Evolutionary conservation across 2,329 filamentous ascomycete genomes (phyloP).

Genomic region (Penicillium sp.): DNA sequence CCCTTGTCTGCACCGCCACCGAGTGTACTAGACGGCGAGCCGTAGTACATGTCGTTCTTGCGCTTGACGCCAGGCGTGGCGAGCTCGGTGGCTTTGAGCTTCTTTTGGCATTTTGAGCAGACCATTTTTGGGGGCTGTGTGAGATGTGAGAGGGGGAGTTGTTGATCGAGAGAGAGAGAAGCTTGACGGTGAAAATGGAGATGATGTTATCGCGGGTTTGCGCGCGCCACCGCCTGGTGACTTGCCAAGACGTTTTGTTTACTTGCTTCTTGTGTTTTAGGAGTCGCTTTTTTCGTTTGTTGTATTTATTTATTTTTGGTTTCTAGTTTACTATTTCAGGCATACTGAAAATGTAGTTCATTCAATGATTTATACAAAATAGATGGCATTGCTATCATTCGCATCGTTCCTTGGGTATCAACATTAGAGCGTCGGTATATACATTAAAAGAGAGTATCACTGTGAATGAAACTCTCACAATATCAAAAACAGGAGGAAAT

Average conservation of each 20-base stretch:
- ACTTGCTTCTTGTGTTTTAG: neutral
- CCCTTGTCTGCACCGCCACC: constrained; percentile 34
- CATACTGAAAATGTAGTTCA: neutral
- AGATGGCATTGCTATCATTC: neutral
- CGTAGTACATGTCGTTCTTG: constrained; percentile 66
- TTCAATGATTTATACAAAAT: neutral
- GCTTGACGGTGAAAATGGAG: constrained; percentile 6
- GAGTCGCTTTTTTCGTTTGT: neutral
- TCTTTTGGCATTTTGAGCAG: constrained; percentile 64
- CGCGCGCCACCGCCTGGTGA: constrained; percentile 21
- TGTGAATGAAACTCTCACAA: neutral
- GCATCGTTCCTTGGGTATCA: constrained; percentile 1
- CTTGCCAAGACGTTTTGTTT: constrained; percentile 14
- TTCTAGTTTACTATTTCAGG: neutral
- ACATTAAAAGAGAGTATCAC: neutral
- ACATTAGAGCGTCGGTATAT: neutral
- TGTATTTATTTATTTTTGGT: neutral
- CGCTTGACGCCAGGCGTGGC: constrained; percentile 66
- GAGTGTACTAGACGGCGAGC: constrained; percentile 50
- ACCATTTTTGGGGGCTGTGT: constrained; percentile 51
- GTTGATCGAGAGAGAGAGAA: constrained; percentile 1
- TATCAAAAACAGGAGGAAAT: neutral
- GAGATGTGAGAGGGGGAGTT: neutral
- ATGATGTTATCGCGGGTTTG: constrained; percentile 14
- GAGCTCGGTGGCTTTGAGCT: constrained; percentile 59